A percentile compares a stretch with the other conserved stretches of the same genome.
Conservation (phyloP, 192 early-diverging fungal species). For the Diversispora epigaea region DNA sequence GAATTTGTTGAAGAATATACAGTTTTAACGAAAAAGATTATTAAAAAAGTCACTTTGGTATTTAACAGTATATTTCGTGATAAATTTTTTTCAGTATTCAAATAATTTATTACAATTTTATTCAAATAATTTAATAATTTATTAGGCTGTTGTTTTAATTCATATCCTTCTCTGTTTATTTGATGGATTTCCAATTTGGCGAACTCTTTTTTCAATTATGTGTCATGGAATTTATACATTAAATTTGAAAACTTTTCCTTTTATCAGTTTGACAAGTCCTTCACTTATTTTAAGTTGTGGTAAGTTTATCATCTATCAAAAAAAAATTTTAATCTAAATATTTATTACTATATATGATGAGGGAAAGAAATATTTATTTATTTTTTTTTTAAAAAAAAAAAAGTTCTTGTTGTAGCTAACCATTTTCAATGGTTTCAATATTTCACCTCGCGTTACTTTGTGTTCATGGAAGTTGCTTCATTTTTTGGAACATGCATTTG, state of each 20-base stretch:
- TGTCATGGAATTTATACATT: slow-evolving; percentile 81
- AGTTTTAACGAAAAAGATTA: slow-evolving; percentile 71
- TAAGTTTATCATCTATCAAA: slow-evolving; percentile 37
- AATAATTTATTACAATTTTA: neutral
- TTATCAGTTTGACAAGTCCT: slow-evolving; percentile 70
- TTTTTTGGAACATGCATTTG: slow-evolving; percentile 96
- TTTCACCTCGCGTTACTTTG: slow-evolving; percentile 70
- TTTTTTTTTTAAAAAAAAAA: neutral
- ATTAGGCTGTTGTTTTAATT: slow-evolving; percentile 59
- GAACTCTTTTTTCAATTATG: slow-evolving; percentile 66
- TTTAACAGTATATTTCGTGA: neutral
- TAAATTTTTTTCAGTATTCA: neutral
- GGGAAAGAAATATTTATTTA: neutral
- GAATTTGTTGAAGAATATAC: slow-evolving; percentile 76
- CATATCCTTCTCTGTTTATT: slow-evolving; percentile 73
- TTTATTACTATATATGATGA: too few species aligned
- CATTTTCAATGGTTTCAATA: slow-evolving; percentile 96
- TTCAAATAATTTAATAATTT: slow-evolving; percentile 4
- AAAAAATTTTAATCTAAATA: neutral
- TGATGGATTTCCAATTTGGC: slow-evolving; percentile 76
- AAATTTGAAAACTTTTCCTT: slow-evolving; percentile 80
- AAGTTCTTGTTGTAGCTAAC: slow-evolving; percentile 76
- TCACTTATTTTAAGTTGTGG: slow-evolving; percentile 82
- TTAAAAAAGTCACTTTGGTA: slow-evolving; percentile 63
- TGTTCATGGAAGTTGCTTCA: slow-evolving; percentile 79